phyloP scores from a whole-genome alignment of 2,329 filamentous ascomycete genomes.

The Setomelanomma holmii region DNA sequence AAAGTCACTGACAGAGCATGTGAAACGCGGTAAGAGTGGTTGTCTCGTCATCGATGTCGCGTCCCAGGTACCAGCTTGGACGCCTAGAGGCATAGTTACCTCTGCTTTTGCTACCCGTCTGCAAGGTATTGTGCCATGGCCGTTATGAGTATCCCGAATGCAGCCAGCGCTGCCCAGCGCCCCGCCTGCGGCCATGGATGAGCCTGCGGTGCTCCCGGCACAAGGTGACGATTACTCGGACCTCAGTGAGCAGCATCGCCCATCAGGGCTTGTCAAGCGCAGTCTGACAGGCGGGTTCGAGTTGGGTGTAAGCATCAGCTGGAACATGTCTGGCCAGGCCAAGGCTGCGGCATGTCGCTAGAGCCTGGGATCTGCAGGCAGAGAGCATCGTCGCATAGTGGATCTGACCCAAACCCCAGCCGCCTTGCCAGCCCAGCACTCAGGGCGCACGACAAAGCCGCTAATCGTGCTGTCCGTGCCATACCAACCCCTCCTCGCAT shows the following conservation, averaged over 20 bases:
- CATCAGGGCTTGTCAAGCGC: too few species aligned
- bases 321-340: neutral
- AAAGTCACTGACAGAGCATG: slow-evolving; percentile 27
- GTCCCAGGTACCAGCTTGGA: neutral
- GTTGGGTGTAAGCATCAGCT: slow-evolving; percentile 14
- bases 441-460: slow-evolving; percentile 37
- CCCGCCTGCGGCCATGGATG: slow-evolving; percentile 13
- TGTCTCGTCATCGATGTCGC: slow-evolving; percentile 10
- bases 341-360: neutral
- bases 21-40: slow-evolving; percentile 38
- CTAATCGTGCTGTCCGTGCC: slow-evolving; percentile 32
- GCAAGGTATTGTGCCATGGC: slow-evolving; percentile 17
- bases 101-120: slow-evolving; percentile 5
- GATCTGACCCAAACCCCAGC: slow-evolving; percentile 34
- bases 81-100: neutral
- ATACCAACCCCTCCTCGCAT: slow-evolving; percentile 35
- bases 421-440: slow-evolving; percentile 29
- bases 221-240: neutral
- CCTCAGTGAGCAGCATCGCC: neutral
- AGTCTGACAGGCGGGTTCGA: slow-evolving; percentile 19
- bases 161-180: slow-evolving; percentile 19
- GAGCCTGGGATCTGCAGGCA: slow-evolving; percentile 24
- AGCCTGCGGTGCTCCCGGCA: slow-evolving; percentile 12
- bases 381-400: slow-evolving; percentile 20
- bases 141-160: slow-evolving; percentile 15